Percentiles rank a stretch among this genome's conserved stretches.
phyloP scores from a whole-genome alignment of 140 eudicot genomes.

The Ambrosia hybrid region DNA sequence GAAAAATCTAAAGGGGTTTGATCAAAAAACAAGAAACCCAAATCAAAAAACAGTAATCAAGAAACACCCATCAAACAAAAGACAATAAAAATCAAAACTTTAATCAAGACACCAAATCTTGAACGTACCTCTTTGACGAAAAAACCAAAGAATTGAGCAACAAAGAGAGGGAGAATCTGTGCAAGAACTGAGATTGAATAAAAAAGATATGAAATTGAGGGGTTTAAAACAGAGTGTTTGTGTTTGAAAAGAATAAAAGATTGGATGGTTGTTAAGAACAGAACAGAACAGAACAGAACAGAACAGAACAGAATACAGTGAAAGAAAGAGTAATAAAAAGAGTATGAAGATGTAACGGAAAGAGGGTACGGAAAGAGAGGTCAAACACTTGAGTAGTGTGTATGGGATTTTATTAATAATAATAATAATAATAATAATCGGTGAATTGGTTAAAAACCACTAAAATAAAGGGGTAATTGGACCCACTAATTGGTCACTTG shows the following conservation, averaged over 20 bases:
- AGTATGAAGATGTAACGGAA: constrained; percentile 29
- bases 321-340: constrained; percentile 9
- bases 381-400: constrained; percentile 20
- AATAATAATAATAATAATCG: too few species aligned
- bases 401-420: constrained; percentile 39
- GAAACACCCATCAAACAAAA: constrained; percentile 13
- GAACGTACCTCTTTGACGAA: constrained; percentile 23
- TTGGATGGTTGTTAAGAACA: constrained; percentile 32
- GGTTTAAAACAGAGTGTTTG: constrained; percentile 28
- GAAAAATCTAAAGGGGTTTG: constrained; percentile 15
- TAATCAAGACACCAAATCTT: constrained; percentile 21
- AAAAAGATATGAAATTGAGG: constrained; percentile 12
- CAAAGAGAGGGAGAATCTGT: background rate
- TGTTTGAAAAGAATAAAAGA: constrained; percentile 15
- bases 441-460: constrained; percentile 46
- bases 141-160: background rate
- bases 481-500: constrained; percentile 26
- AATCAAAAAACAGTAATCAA: background rate
- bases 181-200: background rate
- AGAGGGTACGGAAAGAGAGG: constrained; percentile 9
- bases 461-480: constrained; percentile 24
- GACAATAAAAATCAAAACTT: background rate
- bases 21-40: constrained; percentile 12
- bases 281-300: constrained; percentile 29
- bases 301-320: too few species aligned